Percentiles rank a stretch among this genome's conserved stretches.
Evolutionary conservation across 2,329 filamentous ascomycete genomes (phyloP).

Genomic region (Aureobasidium sp.): DNA sequence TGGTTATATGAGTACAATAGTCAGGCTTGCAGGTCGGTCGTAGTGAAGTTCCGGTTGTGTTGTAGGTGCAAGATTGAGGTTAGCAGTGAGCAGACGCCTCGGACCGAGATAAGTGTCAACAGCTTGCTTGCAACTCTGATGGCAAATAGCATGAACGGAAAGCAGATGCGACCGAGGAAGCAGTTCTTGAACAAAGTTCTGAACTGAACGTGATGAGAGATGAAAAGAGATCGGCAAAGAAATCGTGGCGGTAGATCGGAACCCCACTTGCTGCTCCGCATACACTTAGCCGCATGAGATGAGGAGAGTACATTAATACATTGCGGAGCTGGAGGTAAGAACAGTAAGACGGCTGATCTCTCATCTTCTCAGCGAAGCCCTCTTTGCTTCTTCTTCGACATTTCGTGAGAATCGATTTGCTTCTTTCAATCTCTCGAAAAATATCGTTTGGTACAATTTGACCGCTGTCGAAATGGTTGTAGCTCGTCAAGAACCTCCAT

Average conservation of each 20-base stretch:
- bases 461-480: background rate
- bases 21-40: background rate
- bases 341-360: conserved; percentile 3
- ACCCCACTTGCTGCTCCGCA: conserved; percentile 4
- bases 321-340: background rate
- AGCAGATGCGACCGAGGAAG: background rate
- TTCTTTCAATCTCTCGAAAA: background rate
- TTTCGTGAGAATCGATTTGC: background rate
- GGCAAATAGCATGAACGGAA: background rate
- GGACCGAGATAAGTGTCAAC: background rate
- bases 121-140: background rate
- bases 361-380: background rate
- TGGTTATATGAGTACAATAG: background rate
- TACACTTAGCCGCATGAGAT: background rate
- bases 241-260: background rate
- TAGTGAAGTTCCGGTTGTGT: background rate
- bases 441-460: background rate
- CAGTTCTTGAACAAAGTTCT: background rate
- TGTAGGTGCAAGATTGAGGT: too few relatives aligned
- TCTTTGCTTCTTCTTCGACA: background rate
- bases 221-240: background rate
- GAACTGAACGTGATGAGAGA: background rate
- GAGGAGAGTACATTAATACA: background rate
- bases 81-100: background rate
- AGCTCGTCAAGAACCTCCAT: background rate